Evolutionary conservation across 805 yeast genomes (phyloP), one percentile per base, ranked within the genome.

Genomic region (Maudiozyma turicensis): DNA sequence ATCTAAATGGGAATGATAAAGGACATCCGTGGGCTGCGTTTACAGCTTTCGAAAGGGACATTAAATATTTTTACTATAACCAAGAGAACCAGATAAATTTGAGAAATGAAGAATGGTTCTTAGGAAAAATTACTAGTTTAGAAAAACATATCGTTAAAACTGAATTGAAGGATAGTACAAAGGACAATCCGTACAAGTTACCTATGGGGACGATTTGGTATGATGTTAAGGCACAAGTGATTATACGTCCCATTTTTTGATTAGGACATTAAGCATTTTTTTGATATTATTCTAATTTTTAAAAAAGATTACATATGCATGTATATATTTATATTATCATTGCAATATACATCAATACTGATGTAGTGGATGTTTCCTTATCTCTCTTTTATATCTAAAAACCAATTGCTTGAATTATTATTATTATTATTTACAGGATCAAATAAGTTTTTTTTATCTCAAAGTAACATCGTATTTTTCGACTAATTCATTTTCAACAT

Each of bases 21-120:
- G 43, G 7, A 37, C 55, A 9, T 48, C 88, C 91, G 0, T 91
- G 98, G 98, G 96, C 96, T 0, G 95, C 95, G 1, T 91, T 91
- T 70, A 90, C 93, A 55, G 77, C 71, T 11, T 75, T 86, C 49
- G 61, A 60, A 11, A 95, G 91, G 1, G 83, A 87, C 0, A 93
- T 95, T 0, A 89, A 90, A 62, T 89, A 80, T 63, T 83, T 89
- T 59, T 68, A 91, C 54, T 77, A 79, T 46, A 70, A 72, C 44
- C 14, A 38, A 14, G 67, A 67, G 11, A 13, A 29, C 28, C 38
- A 38, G 7, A 14, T 11, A 8, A 28, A 14, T 6, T n/a, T 33
- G 3, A 61, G 71, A 13, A 58, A 59, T 1, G 77, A 82, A 48
- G 96, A 90, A 55, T 91, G 96, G 91, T 73, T 90, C 59, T 82